Evolutionary conservation across 345 rosid genomes (phyloP), one percentile per base, ranked within the genome.

Genomic region (Garcia nutans): DNA sequence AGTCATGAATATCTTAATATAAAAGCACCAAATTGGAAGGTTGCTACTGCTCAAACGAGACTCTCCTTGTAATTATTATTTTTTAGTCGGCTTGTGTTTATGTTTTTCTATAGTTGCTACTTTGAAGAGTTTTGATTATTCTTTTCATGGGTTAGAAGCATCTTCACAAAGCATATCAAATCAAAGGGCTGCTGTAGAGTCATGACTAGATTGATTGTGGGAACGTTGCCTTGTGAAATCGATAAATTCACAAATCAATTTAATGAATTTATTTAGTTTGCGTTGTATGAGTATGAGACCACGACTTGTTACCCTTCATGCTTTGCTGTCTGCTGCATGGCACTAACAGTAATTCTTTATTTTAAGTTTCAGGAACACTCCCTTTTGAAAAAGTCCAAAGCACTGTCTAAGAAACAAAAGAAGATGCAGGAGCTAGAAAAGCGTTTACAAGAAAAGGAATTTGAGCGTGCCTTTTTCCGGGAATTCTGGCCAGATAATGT

Each of bases 401-500:
- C 80, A 50, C 80, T 86, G 16, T 88, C 97, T 0, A 94, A 94
- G 83, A 90, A 82, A 85, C 81, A 85, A 84, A 83, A 88, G 84
- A 94, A 90, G 87, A 79, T 89, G 88, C 84, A 81, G 71, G 92
- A 91, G 84, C 72, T 82, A 11, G 98, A 91, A 81, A 79, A 90
- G 78, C 82, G 50, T 2, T 50, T 90, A 60, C 88, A 80, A 72
- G 97, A 92, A 77, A 88, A 86, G 68, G 97, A 94, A 79, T 92
- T 94, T 22, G 90, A 91, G 62, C 85, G 89, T 52, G 95, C 97
- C 23, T 94, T 91, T 80, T 90, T 76, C 55, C 85, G 93, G 55
- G 97, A 92, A 80, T 94, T 94, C 71, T 94, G 98, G 97, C 98
- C 97, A 0, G 98, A 94, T 73, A 92, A 94, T 88, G 93, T 94